Evolutionary conservation across 1,284 basidiomycete genomes (phyloP), one percentile per base, ranked within the genome.

Genomic region (Microbotryomycetes sp.): DNA sequence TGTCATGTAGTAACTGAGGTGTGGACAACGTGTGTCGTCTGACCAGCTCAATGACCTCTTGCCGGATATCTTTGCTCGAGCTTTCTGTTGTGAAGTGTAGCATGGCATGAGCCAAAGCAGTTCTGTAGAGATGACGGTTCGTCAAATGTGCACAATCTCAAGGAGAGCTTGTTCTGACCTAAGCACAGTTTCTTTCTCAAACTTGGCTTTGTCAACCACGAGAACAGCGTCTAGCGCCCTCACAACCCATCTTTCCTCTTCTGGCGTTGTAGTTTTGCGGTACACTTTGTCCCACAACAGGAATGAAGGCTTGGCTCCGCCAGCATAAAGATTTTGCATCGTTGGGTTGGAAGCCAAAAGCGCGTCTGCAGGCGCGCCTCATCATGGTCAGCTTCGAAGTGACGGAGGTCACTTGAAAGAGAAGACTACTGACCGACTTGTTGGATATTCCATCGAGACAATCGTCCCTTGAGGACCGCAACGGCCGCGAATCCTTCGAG

Each of bases 251-350:
- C 70, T 72, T 66, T 89, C 84, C 30, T 93, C 91, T 21, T 84
- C 82, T 0, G 76, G 70, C 5, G 83, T 80, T 5, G 77, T 77
- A 5, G 87, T 70, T 73, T 89, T 91, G 59, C 85, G 82, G 72
- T 91, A 91, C 0, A 89, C 83, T 74, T 88, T 91, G 59, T 92
- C 90, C 82, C 84, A 89, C 23, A 93, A 72, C 45, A 96, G 73
- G 77, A 94, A 94, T 1, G 87, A 86, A 0, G 90, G 88, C 72
- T 91, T 94, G 26, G 70, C 65, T 18, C 77, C 76, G 5, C 72
- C 64, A 5, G 79, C 74, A 1, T 79, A 73, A 26, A 78, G 64
- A 5, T 62, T 67, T 29, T 75, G 68, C 41, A 79, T 57, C 1
- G 72, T 70, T 0, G 75, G 53, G 52, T 76, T 76, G 21, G 68